These are phyloP conservation scores for Cardamine occulta DNA, from an alignment of 345 rosid genomes.

Conservation along the genomic window DNA sequence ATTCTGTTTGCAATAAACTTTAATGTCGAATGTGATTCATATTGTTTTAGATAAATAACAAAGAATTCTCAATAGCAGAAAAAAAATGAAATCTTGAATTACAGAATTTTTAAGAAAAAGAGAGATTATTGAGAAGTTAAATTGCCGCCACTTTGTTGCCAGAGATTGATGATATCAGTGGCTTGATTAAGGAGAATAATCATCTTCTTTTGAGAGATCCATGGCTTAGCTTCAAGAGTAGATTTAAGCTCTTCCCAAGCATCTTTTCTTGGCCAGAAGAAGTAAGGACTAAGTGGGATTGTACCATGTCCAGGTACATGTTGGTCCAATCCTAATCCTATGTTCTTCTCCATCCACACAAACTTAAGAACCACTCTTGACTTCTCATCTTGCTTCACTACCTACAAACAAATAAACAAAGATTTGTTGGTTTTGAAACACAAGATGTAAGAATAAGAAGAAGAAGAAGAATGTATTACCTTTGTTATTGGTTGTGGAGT, in stretches of 20 bases:
- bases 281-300: constrained; percentile 75
- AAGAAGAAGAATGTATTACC: constrained; percentile 23
- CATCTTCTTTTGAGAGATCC: constrained; percentile 84
- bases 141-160: constrained; percentile 91
- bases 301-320: constrained; percentile 74
- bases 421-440: constrained; percentile 5
- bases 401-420: constrained; percentile 25
- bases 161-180: constrained; percentile 79
- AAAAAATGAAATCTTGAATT: constrained; percentile 26
- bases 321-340: constrained; percentile 74
- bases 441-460: neutral
- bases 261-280: constrained; percentile 83
- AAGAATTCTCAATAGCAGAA: constrained; percentile 12
- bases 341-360: constrained; percentile 92
- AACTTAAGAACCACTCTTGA: constrained; percentile 74
- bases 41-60: constrained; percentile 21
- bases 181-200: constrained; percentile 85
- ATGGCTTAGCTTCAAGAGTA: constrained; percentile 72
- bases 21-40: neutral
- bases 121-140: constrained; percentile 46
- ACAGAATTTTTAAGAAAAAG: neutral
- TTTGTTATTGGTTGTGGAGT: constrained; percentile 41
- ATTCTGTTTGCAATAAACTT: constrained; percentile 12
- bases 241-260: constrained; percentile 90
- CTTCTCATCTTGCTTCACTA: constrained; percentile 54